Base-by-base conservation (phyloP, 148 eudicot genomes). In the Nepenthes mirabilis region DNA sequence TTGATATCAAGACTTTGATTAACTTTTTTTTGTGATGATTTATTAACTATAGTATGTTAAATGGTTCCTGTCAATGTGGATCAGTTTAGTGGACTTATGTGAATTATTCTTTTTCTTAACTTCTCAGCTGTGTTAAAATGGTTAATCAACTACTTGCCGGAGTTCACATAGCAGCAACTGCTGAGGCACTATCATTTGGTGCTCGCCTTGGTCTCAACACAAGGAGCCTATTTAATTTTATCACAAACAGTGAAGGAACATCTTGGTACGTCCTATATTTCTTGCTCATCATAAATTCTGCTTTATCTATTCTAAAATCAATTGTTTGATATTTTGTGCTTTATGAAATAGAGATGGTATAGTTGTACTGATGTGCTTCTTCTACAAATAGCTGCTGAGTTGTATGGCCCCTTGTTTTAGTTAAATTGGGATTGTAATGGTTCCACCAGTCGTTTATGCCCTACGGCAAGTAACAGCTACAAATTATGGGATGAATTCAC, bases 141-240 rank as follows among this genome's bases (percentile, higher is more conserved):
- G 91, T 89, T 65, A 94, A 94, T 75, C 99, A 94, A 77, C 82
- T 94, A 65, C 91, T 94, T 76, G 97, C 99, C 68, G 99, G 99
- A 78, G 99, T 94, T 73, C 99, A 94, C 74, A 94, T 94, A 62
- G 99, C 97, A 81, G 80, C 99, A 67, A 83, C 97, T 58, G 99
- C 99, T 55, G 99, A 94, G 81, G 97, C 95, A 69, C 77, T 94
- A 84, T 95, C 97, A 43, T 84, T 86, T 73, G 99, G 95, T 68
- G 90, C 99, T 57, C 85, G 91, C 60, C 70, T 94, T 72, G 93
- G 99, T 63, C 81, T 94, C 9, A 76, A 82, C 59, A 84, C 99
- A 61, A 80, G 83, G 74, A 65, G 60, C 33, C 73, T 94, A 60
- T 94, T 84, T 72, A 81, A 86, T 65, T 76, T 76, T 60, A 78